A percentile compares a stretch with the other conserved stretches of the same genome.
These are phyloP conservation scores for Quercus cerris DNA, from an alignment of 306 rosid species.

Conservation along the genomic window DNA sequence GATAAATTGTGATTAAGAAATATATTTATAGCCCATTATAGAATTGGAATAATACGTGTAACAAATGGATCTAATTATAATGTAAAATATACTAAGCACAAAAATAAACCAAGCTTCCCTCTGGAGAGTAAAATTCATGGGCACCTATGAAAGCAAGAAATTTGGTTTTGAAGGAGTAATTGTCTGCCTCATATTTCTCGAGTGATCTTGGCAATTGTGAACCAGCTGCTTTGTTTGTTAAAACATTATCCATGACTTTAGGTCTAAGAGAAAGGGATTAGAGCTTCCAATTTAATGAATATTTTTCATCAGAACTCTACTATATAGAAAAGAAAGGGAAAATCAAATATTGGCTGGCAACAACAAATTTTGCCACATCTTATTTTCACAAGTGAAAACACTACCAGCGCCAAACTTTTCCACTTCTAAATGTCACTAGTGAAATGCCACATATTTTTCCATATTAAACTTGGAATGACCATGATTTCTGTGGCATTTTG, in stretches of 20 bases:
- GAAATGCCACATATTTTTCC: neutral
- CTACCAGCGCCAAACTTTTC: neutral
- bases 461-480: neutral
- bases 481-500: neutral
- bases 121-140: slow-evolving; percentile 35
- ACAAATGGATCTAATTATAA: no score
- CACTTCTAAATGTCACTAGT: neutral
- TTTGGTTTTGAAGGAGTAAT: slow-evolving; percentile 11
- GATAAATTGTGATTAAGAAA: no score
- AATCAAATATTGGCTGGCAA: no score
- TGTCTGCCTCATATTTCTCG: neutral
- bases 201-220: slow-evolving; percentile 3
- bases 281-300: neutral
- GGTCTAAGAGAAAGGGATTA: neutral
- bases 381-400: no score
- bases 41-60: no score
- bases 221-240: neutral
- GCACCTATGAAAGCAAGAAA: slow-evolving; percentile 41
- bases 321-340: neutral
- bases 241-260: slow-evolving; percentile 27
- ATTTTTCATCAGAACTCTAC: neutral
- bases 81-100: neutral
- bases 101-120: slow-evolving; percentile 29
- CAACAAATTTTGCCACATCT: no score
- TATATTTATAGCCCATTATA: no score